Evolutionary conservation across 495 filamentous ascomycete genomes (phyloP).

Genomic region (Patellaria atrata): DNA sequence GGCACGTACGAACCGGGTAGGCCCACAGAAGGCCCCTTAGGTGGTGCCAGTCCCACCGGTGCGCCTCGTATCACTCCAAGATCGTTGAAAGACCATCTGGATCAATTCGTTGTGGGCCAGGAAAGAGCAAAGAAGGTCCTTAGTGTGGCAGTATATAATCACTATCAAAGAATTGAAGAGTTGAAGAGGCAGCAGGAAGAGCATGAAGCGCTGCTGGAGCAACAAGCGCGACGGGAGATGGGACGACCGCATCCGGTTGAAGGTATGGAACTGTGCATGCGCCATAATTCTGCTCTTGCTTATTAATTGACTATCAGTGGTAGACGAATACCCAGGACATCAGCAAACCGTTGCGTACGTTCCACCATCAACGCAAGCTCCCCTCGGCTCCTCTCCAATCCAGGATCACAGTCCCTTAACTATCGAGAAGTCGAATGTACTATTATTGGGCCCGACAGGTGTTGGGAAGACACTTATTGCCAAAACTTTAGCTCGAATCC

Average conservation of each 20-base stretch:
- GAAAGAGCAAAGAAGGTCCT: constrained; percentile 91
- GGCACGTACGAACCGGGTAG: constrained; percentile 60
- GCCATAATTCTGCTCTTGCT: constrained; percentile 1
- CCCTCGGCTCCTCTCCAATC: constrained; percentile 33
- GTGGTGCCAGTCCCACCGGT: constrained; percentile 17
- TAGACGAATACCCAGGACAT: constrained; percentile 75
- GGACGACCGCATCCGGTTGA: constrained; percentile 33
- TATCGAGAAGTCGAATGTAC: constrained; percentile 92
- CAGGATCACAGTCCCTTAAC: constrained; percentile 44
- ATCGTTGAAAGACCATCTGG: constrained; percentile 75
- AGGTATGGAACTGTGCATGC: constrained; percentile 30
- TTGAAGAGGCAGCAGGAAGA: constrained; percentile 62
- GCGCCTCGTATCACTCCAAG: constrained; percentile 50
- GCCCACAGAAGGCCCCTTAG: constrained; percentile 29
- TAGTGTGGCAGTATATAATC: constrained; percentile 90
- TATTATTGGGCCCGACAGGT: constrained; percentile 83
- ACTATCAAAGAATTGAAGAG: constrained; percentile 81
- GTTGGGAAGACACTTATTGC: constrained; percentile 96
- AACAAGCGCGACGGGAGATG: constrained; percentile 34
- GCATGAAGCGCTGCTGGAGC: constrained; percentile 47
- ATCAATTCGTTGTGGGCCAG: constrained; percentile 93
- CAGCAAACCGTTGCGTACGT: constrained; percentile 40
- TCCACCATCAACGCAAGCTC: constrained; percentile 21
- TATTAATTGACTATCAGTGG: constrained; percentile 1
- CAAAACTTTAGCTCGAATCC: constrained; percentile 59